Evolutionary conservation across 2,329 filamentous ascomycete species (phyloP).

Genomic region (Cercospora sp.): DNA sequence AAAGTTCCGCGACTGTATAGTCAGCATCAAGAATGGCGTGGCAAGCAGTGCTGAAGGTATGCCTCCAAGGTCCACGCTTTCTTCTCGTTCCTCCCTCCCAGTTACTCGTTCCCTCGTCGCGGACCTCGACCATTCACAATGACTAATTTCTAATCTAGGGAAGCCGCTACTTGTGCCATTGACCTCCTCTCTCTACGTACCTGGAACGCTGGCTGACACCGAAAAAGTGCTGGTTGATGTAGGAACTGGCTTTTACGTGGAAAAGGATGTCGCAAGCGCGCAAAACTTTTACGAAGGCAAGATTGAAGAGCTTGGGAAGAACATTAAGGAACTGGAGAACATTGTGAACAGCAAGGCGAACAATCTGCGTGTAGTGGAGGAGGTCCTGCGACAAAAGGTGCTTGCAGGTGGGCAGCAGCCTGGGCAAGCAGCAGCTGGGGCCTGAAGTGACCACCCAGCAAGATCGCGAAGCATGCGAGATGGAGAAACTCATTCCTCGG

Average conservation of each 20-base stretch:
- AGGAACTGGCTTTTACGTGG: constrained; percentile 90
- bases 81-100: constrained; percentile 40
- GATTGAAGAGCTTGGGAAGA: constrained; percentile 64
- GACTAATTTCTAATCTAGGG: constrained; percentile 41
- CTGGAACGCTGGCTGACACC: constrained; percentile 72
- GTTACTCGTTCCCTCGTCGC: background rate
- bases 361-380: constrained; percentile 84
- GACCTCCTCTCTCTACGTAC: constrained; percentile 92
- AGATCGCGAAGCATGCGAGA: background rate
- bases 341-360: constrained; percentile 75
- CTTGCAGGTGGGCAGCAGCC: constrained; percentile 30
- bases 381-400: constrained; percentile 61
- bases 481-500: background rate
- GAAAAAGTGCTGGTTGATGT: constrained; percentile 86
- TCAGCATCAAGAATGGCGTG: constrained; percentile 62
- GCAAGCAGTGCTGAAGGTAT: constrained; percentile 42
- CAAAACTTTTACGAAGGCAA: constrained; percentile 68
- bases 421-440: constrained; percentile 19
- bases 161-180: constrained; percentile 82
- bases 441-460: constrained; percentile 1
- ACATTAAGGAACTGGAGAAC: constrained; percentile 67
- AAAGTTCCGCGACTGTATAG: constrained; percentile 88
- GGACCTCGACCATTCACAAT: background rate
- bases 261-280: constrained; percentile 71
- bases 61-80: background rate